Evolutionary conservation across 1,284 basidiomycete genomes (phyloP).

Genomic region (Volvariella surrecta): DNA sequence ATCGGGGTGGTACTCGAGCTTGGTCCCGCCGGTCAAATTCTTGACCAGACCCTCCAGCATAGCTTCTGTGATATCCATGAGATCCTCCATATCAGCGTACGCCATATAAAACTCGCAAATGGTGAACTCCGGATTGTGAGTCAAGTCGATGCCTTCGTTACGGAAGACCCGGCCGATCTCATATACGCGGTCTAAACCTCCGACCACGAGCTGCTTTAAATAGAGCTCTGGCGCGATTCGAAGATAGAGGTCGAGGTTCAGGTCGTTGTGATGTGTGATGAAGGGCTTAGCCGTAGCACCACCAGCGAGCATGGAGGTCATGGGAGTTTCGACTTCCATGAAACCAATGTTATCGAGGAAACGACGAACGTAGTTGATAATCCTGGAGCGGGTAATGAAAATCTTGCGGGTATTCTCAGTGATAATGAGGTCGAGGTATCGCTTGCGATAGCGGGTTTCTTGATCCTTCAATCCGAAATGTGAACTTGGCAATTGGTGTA

Average conservation of each 20-base stretch:
- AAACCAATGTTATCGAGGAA: slow-evolving; percentile 92
- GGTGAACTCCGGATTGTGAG: slow-evolving; percentile 95
- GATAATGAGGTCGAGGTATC: slow-evolving; percentile 97
- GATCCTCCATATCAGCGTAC: slow-evolving; percentile 98
- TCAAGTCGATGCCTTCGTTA: slow-evolving; percentile 98
- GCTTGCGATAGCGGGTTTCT: slow-evolving; percentile 97
- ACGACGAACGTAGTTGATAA: slow-evolving; percentile 88
- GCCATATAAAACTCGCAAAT: slow-evolving; percentile 99
- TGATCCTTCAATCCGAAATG: slow-evolving; percentile 94
- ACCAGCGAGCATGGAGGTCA: slow-evolving; percentile 96
- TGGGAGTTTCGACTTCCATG: slow-evolving; percentile 98
- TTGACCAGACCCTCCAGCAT: slow-evolving; percentile 92
- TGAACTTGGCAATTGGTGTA: slow-evolving; percentile 90
- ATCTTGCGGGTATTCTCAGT: slow-evolving; percentile 87
- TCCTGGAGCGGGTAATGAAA: slow-evolving; percentile 84
- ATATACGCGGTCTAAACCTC: slow-evolving; percentile 95
- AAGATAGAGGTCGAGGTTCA: slow-evolving; percentile 96
- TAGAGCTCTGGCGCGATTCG: slow-evolving; percentile 97
- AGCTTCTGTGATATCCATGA: slow-evolving; percentile 96
- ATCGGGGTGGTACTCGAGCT: slow-evolving; percentile 87
- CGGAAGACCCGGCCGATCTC: slow-evolving; percentile 98
- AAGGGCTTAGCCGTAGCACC: slow-evolving; percentile 99
- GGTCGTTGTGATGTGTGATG: slow-evolving; percentile 98
- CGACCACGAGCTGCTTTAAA: slow-evolving; percentile 96
- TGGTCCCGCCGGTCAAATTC: slow-evolving; percentile 81